Evolutionary conservation across 208 protist genomes (phyloP), one percentile per base, ranked within the genome.

Genomic region (Herpetomonas tarakana): DNA sequence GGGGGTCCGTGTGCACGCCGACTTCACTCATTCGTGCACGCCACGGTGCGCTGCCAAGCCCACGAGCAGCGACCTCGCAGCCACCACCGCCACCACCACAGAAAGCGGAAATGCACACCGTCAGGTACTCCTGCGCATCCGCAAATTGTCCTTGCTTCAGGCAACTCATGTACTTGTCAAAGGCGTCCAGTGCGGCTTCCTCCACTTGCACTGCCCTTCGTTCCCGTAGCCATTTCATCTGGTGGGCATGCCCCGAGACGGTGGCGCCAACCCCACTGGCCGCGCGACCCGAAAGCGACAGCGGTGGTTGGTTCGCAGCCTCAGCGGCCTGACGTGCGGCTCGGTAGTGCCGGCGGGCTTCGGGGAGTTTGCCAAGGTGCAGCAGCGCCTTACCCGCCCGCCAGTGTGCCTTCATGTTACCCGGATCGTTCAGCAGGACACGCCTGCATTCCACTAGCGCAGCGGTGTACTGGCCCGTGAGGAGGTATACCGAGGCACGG

Each of bases 401-500:
- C 87, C 87, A 94, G 62, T 82, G 66, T 12, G 83, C 81, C 52
- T 86, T 86, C 21, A 76, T 26, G 58, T 85, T 71, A 1, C 70
- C 62, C 25, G 77, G 83, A 26, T 76, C 69, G 28, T 70, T 50
- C 16, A 70, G 46, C 24, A 90, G 38, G 12, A 87, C 80, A 47
- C 70, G 76, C 21, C 76, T 66, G 64, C 83, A 88, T 57, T 96
- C 90, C 46, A 75, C 76, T 22, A 90, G 59, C 0, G 87, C 82
- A 11, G 74, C 70, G 3, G 71, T 47, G 61, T 89, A 92, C 31
- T 79, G 67, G 49, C 74, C 79, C 2, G 71, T 57, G 30, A 88
- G 67, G 18, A 93, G 63, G 57, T 91, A 88, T 2, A 78, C 86
- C 21, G 80, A 78, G 9, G 89, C 80, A 11, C 89, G 78, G 58